Base-by-base conservation (phyloP, 164 flowering plant genomes). In the Tinospora cordifolia region DNA sequence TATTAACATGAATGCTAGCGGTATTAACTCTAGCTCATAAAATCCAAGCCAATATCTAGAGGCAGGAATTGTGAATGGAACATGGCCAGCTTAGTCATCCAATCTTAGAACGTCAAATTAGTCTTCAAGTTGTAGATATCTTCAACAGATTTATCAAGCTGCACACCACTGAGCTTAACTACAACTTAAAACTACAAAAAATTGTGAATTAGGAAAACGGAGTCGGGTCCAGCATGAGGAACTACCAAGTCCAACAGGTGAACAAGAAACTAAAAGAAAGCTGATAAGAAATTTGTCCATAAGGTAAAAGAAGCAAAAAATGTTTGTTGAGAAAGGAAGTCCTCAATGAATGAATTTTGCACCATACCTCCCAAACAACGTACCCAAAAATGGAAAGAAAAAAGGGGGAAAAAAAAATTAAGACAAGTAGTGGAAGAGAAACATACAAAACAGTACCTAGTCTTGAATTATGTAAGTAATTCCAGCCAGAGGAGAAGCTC, bases 401-500 rank as follows among this genome's bases (percentile, higher is more conserved):
- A 54, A 54, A 54, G 24, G n/a, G 3, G 3, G n/a, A 15, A 2
- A 51, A 51, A 19, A 15, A 54, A 54, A 19, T 9, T n/a, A 54
- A 54, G 60, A 54, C 8, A 54, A 21, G 9, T 54, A 54, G 24
- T 21, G 21, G 6, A 54, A 54, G 60, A 54, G 60, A 54, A 19
- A 54, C 60, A 54, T n/a, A 54, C 24, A 21, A 8, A 54, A 22
- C 24, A 54, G 60, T 65, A 39, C 51, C 68, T 65, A 22, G 26
- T 39, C 26, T 39, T 64, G 60, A 24, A 54, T 25, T 24, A 24
- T 17, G 51, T 65, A 65, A 7, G 24, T 40, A 30, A 65, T 22
- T 65, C 68, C 19, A 21, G 68, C 68, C 68, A 9, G 54, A 0
- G 49, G 24, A n/a, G 68, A 65, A 21, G 68, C 68, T 41, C 68